Percentiles rank a stretch among this genome's conserved stretches.
Evolutionary conservation across 2,329 filamentous ascomycete species (phyloP).

Genomic region (Diplocarpon rosae): DNA sequence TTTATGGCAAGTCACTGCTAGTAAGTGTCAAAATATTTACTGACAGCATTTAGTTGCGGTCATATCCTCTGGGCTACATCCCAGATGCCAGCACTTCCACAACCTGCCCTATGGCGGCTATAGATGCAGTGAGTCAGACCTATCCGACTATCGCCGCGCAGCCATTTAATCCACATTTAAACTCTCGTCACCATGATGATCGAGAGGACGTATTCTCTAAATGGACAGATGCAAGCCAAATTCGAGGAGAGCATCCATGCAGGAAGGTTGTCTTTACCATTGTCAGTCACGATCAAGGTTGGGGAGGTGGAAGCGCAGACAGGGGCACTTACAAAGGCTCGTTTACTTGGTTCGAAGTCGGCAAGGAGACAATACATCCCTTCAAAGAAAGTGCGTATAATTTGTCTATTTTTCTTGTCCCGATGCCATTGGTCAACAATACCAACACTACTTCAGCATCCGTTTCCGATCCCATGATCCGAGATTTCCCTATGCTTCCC

Average conservation of each 20-base stretch:
- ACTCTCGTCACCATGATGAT: constrained; percentile 5
- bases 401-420: no score
- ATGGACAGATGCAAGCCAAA: constrained; percentile 13
- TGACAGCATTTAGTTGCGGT: constrained; percentile 19
- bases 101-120: constrained; percentile 3
- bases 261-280: constrained; percentile 52
- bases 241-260: constrained; percentile 33
- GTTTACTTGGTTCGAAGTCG: constrained; percentile 54
- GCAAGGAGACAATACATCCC: constrained; percentile 43
- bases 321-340: constrained; percentile 36
- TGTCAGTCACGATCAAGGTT: constrained; percentile 48
- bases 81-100: constrained; percentile 2
- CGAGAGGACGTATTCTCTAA: constrained; percentile 14
- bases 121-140: neutral
- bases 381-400: constrained; percentile 13
- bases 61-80: constrained; percentile 21
- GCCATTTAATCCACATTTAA: constrained; percentile 8
- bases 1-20: constrained; percentile 30
- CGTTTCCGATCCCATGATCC: neutral
- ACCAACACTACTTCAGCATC: constrained; percentile 1
- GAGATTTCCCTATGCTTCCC: neutral
- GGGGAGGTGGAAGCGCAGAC: constrained; percentile 29
- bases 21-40: neutral
- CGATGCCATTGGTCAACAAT: no score
- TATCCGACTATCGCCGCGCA: constrained; percentile 8